Base-by-base conservation (phyloP, 169 alveolate species). In the Plasmodium chabaudi region DNA sequence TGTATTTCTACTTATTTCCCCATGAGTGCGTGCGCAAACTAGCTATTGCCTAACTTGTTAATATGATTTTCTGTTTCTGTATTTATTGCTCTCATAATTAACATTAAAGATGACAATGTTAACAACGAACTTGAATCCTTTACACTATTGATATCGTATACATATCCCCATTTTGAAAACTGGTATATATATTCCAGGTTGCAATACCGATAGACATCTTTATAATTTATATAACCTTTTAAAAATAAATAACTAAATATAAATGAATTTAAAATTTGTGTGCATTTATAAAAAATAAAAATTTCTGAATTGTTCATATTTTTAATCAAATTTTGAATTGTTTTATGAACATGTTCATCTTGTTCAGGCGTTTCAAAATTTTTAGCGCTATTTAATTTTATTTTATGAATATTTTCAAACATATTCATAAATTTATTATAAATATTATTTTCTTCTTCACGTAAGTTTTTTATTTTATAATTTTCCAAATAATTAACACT, bases 321-420 rank as follows among this genome's bases (percentile, higher is more conserved):
- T 82, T 82, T 82, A 34, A 82, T 67, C 60, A 82, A 9, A 67
- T 64, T 82, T 56, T 67, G 49, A 12, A 82, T 55, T 65, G 51
- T 82, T 70, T 82, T 57, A 59, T 82, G 63, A 68, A 67, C 90
- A 82, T 53, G 12, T 10, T 34, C 23, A 65, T 82, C 64, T 59
- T 82, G 90, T 25, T 34, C 63, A 82, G 90, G 90, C 17, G 90
- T 82, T 82, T 82, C 90, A 17, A 82, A 82, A 25, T 82, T 44
- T 21, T 65, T 65, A 13, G 90, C 90, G 51, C 2, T 82, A 39
- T 44, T 82, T 61, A 82, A 82, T 59, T 82, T 82, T 27, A 82
- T 46, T 23, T 70, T 23, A 68, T 82, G 90, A 10, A 82, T 82
- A 21, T 21, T 17, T 82, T 82, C 84, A 82, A 82, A 82, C 10